These are phyloP conservation scores for Neonectria hederae DNA, from an alignment of 2,329 filamentous ascomycete genomes.

Conservation along the genomic window DNA sequence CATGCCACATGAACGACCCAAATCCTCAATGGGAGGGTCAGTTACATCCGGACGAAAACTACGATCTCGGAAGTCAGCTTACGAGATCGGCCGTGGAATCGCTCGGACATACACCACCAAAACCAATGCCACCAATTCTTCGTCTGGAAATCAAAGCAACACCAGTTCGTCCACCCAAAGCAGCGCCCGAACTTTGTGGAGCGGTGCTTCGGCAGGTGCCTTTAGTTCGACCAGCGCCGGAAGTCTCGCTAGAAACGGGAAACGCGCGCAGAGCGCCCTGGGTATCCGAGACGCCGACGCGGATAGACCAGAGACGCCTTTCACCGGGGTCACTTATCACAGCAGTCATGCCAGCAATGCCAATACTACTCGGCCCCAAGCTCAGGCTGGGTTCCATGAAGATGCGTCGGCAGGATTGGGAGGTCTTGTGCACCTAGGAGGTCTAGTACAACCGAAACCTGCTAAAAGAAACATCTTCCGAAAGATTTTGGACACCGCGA, in stretches of 20 bases:
- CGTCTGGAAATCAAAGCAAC: conserved; percentile 75
- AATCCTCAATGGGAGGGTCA: conserved; percentile 64
- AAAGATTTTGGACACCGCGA: conserved; percentile 92
- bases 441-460: conserved; percentile 77
- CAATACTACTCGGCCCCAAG: conserved; percentile 64
- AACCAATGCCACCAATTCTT: conserved; percentile 83
- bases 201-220: conserved; percentile 86
- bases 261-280: conserved; percentile 71
- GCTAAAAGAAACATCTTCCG: conserved; percentile 94
- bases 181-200: conserved; percentile 91
- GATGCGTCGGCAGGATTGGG: conserved; percentile 78
- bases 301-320: conserved; percentile 69
- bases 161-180: conserved; percentile 79
- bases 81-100: conserved; percentile 77
- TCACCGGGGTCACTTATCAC: conserved; percentile 88
- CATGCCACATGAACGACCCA: conserved; percentile 61
- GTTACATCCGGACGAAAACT: conserved; percentile 57
- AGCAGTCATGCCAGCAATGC: conserved; percentile 79
- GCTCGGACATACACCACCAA: conserved; percentile 88
- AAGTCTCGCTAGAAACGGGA: conserved; percentile 83
- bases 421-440: conserved; percentile 80
- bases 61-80: conserved; percentile 76
- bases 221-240: conserved; percentile 96
- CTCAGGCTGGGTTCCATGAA: conserved; percentile 72
- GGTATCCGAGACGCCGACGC: conserved; percentile 66